Evolutionary conservation across 306 rosid species (phyloP).

Genomic region (Cicer chorassanicum): DNA sequence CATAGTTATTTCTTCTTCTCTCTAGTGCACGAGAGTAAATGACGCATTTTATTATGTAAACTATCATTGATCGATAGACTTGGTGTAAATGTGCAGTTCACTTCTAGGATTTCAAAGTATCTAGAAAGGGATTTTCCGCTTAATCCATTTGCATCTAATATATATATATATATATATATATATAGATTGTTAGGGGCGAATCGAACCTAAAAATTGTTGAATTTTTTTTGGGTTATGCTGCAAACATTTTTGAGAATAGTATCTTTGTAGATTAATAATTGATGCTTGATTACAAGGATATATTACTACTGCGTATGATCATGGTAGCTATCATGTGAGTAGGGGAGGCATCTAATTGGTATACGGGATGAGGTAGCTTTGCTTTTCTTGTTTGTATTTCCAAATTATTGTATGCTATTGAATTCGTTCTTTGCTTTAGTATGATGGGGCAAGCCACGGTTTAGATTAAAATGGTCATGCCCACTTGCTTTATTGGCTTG

Average conservation of each 20-base stretch:
- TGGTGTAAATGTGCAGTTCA: too few relatives aligned
- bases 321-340: constrained; percentile 8
- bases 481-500: constrained; percentile 39
- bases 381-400: background rate
- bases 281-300: constrained; percentile 18
- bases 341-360: constrained; percentile 38
- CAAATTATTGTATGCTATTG: background rate
- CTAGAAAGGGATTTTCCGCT: background rate
- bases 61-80: too few relatives aligned
- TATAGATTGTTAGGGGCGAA: too few relatives aligned
- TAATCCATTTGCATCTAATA: too few relatives aligned
- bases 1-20: too few relatives aligned
- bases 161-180: too few relatives aligned
- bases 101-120: too few relatives aligned
- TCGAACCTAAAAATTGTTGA: too few relatives aligned
- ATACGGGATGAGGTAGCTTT: background rate
- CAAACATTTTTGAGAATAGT: too few relatives aligned
- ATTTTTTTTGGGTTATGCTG: too few relatives aligned
- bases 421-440: constrained; percentile 36
- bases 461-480: constrained; percentile 32
- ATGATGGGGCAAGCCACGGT: constrained; percentile 55
- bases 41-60: too few relatives aligned
- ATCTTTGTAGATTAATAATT: constrained; percentile 4
- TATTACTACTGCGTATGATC: background rate
- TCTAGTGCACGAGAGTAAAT: too few relatives aligned